Evolutionary conservation across 108 stramenopile species (phyloP), one percentile per base, ranked within the genome.

Genomic region (Fragilaria crotonensis): DNA sequence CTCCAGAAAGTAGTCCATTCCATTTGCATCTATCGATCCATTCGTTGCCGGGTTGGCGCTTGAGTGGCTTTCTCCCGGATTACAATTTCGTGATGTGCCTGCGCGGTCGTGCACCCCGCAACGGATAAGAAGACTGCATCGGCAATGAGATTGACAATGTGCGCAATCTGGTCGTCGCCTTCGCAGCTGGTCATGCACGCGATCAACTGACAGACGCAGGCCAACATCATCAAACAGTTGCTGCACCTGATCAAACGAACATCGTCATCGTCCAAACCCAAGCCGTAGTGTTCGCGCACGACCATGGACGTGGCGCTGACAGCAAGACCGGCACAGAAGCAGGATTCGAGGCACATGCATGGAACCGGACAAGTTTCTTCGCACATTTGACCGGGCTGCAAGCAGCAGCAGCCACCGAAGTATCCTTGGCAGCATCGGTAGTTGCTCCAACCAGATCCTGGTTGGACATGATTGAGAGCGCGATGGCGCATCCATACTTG

Each of bases 341-440:
- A 70, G 30, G 76, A 76, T 57, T 88, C 87, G 33, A 79, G 46
- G 25, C 81, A 84, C 79, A 88, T 82, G 73, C 83, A 81, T n/a
- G 70, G 76, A 33, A 64, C 49, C 29, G 87, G 87, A 47, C 87
- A 88, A 30, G 69, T 45, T 5, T 63, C 57, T 51, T 88, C 87
- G 0, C 87, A 69, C 52, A 76, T 41, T 7, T 78, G 56, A 30
- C 87, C 79, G 7, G 79, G 79, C 52, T 77, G 58, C 30, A 81
- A 60, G 75, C 85, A 87, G 64, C 80, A 82, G 48, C 82, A 82
- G 0, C 86, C 86, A 2, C 86, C 86, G 56, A 82, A 87, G 63
- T 76, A 79, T 17, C 78, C 72, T 63, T 87, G 85, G 58, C 85
- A 87, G 54, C 85, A 87, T 23, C 23, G 66, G 64, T 87, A 87